Evolutionary conservation across 2,329 filamentous ascomycete genomes (phyloP).

Genomic region (Alternaria postmessia): DNA sequence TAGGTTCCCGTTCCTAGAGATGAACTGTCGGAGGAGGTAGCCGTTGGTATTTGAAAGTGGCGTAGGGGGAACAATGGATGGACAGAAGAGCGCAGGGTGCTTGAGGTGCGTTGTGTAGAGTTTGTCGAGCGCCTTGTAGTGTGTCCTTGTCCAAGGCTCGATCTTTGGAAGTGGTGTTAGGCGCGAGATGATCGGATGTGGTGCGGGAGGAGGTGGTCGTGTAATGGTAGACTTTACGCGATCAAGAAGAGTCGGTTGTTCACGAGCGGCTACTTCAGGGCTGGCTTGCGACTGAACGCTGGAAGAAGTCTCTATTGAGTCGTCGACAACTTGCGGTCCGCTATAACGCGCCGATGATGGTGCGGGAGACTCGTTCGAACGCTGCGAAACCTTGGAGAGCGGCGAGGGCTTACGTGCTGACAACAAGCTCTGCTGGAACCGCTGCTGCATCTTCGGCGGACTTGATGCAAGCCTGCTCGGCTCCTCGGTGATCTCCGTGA

Average conservation of each 20-base stretch:
- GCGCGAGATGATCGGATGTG: slow-evolving; percentile 38
- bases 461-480: slow-evolving; percentile 37
- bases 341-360: background rate
- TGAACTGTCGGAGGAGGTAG: slow-evolving; percentile 37
- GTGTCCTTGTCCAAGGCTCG: slow-evolving; percentile 52
- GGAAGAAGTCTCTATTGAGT: slow-evolving; percentile 2
- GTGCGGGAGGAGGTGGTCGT: slow-evolving; percentile 19
- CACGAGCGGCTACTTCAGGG: slow-evolving; percentile 7
- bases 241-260: slow-evolving; percentile 6
- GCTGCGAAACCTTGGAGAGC: slow-evolving; percentile 12
- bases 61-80: slow-evolving; percentile 26
- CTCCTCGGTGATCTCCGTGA: slow-evolving; percentile 49
- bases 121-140: slow-evolving; percentile 50
- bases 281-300: slow-evolving; percentile 14
- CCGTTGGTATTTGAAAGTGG: slow-evolving; percentile 40
- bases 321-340: slow-evolving; percentile 7
- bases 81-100: slow-evolving; percentile 42
- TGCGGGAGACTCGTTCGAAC: slow-evolving; percentile 1
- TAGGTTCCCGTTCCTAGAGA: slow-evolving; percentile 24
- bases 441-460: slow-evolving; percentile 30
- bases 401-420: slow-evolving; percentile 24
- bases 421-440: slow-evolving; percentile 27
- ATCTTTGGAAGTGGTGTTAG: slow-evolving; percentile 42
- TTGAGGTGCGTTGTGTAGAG: slow-evolving; percentile 46
- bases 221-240: background rate